These are phyloP conservation scores for Aureoboletus auriporus DNA, from an alignment of 768 basidiomycete species.

Conservation along the genomic window DNA sequence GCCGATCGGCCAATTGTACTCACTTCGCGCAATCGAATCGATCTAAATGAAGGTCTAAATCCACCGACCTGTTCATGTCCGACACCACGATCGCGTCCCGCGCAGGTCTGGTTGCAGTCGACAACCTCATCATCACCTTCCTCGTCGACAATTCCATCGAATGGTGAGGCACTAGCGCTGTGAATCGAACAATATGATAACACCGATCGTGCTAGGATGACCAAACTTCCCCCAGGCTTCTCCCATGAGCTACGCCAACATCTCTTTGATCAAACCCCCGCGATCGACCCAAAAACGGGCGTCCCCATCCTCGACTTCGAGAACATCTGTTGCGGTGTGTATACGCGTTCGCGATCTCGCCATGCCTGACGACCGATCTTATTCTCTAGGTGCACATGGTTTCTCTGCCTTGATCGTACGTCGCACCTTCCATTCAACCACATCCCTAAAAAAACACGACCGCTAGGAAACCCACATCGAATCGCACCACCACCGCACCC, in stretches of 20 bases:
- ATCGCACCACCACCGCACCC: constrained; percentile 46
- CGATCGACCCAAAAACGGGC: constrained; percentile 41
- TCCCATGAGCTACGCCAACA: constrained; percentile 67
- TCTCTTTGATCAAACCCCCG: constrained; percentile 44
- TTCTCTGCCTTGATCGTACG: constrained; percentile 77
- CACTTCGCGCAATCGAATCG: too few species aligned
- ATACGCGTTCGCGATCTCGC: not conserved
- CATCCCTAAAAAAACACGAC: not conserved
- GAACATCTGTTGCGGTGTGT: constrained; percentile 62
- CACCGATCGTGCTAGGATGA: constrained; percentile 58
- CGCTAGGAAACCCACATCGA: constrained; percentile 53
- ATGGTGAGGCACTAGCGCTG: constrained; percentile 48
- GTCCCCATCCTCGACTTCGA: constrained; percentile 71
- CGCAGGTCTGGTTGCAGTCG: constrained; percentile 28
- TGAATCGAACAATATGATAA: too few species aligned
- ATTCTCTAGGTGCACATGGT: constrained; percentile 71
- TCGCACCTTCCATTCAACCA: not conserved
- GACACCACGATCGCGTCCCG: constrained; percentile 7
- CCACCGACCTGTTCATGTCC: constrained; percentile 5
- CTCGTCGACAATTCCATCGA: constrained; percentile 77
- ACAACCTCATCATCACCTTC: constrained; percentile 51
- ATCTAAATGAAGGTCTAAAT: too few species aligned
- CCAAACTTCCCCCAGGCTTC: constrained; percentile 74
- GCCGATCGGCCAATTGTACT: too few species aligned
- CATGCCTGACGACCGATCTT: not conserved